These are phyloP conservation scores for Cynara cardunculus DNA, from an alignment of 129 eudicot species.

Conservation along the genomic window DNA sequence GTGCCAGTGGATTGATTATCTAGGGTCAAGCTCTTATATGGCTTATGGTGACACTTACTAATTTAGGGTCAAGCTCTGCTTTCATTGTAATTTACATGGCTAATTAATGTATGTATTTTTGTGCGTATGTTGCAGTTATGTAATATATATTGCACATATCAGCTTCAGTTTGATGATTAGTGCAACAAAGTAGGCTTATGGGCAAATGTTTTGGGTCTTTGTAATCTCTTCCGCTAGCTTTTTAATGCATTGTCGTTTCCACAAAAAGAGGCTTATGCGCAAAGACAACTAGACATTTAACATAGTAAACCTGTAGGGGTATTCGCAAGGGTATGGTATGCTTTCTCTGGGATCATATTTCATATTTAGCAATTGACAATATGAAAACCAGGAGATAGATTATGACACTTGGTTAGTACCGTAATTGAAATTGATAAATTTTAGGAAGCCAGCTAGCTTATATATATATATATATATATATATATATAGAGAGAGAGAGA, in stretches of 20 bases:
- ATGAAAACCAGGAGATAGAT: not conserved
- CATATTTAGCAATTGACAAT: not conserved
- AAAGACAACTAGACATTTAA: not conserved
- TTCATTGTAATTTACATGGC: too few relatives aligned
- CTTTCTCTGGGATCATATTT: not conserved
- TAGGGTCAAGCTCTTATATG: not conserved
- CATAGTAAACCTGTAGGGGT: not conserved
- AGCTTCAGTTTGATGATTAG: not conserved
- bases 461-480: too few relatives aligned
- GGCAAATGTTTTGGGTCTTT: too few relatives aligned
- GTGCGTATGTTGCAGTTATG: too few relatives aligned
- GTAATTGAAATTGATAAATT: not conserved
- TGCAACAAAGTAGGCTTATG: not conserved
- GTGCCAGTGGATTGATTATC: not conserved
- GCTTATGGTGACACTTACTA: too few relatives aligned
- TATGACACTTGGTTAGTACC: not conserved
- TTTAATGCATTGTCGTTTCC: too few relatives aligned
- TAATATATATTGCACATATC: not conserved
- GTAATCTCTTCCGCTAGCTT: too few relatives aligned
- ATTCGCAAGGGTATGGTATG: too few relatives aligned
- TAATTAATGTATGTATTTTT: too few relatives aligned
- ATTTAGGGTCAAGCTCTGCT: too few relatives aligned
- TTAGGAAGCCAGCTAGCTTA: not conserved
- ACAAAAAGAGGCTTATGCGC: not conserved
- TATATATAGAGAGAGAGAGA: too few relatives aligned